A percentile compares a stretch with the other conserved stretches of the same genome.
Conservation (phyloP, 192 early-diverging fungal genomes). For the Anaeromyces robustus region DNA sequence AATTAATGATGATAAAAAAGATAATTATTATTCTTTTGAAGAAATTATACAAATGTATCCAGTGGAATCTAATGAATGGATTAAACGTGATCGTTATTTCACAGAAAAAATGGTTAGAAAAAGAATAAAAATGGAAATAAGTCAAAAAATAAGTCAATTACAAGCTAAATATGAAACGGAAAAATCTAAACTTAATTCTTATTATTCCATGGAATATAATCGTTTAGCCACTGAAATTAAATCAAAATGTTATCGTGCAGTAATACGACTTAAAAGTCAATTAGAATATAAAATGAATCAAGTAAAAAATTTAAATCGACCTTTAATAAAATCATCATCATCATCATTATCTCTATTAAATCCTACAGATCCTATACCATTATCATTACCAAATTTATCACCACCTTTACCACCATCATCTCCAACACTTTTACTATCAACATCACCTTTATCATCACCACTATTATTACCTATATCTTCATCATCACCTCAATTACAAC, state of each 20-base stretch:
- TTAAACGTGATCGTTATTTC: not conserved
- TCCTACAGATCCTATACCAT: too few species aligned
- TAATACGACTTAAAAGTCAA: not conserved
- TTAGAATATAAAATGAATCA: not conserved
- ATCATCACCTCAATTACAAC: too few species aligned
- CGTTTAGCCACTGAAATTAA: not conserved
- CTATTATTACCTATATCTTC: too few species aligned
- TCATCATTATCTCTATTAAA: too few species aligned
- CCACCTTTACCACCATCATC: too few species aligned
- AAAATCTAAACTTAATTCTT: not conserved
- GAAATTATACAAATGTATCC: not conserved
- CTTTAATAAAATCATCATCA: too few species aligned
- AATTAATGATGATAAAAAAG: not conserved
- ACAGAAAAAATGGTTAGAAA: not conserved
- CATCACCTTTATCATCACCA: too few species aligned
- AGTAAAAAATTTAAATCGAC: not conserved
- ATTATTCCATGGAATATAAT: not conserved
- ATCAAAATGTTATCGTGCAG: not conserved
- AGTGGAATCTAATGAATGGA: not conserved
- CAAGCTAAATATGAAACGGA: not conserved
- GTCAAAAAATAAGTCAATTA: not conserved
- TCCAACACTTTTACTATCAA: too few species aligned
- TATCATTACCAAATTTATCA: too few species aligned
- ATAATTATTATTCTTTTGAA: not conserved
- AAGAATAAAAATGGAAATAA: not conserved